phyloP scores from a whole-genome alignment of 306 rosid species.

The Rubus parviflorus region DNA sequence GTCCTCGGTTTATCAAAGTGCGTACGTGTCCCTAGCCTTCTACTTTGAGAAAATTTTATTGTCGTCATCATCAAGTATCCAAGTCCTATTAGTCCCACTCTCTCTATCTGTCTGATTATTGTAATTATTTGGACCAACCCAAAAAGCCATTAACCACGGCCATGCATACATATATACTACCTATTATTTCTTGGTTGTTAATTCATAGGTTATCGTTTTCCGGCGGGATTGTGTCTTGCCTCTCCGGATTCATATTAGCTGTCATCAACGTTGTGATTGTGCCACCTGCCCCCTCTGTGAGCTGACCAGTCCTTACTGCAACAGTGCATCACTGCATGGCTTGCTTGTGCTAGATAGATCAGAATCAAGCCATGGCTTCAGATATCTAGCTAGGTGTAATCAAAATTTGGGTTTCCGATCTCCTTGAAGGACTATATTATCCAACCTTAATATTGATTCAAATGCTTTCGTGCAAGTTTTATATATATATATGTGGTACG shows the following conservation, averaged over 20 bases:
- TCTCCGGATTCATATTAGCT: constrained; percentile 60
- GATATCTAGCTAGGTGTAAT: background rate
- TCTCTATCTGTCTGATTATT: background rate
- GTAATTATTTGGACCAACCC: background rate
- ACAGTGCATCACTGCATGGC: constrained; percentile 24
- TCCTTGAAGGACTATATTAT: no score
- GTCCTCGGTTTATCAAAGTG: constrained; percentile 47
- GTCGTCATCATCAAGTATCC: constrained; percentile 18
- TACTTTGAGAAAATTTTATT: constrained; percentile 9
- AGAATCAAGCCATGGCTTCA: background rate
- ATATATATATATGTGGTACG: no score
- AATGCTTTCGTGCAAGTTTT: background rate
- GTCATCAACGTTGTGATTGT: constrained; percentile 28
- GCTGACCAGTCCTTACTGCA: constrained; percentile 11
- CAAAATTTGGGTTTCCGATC: background rate
- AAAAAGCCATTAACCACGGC: background rate
- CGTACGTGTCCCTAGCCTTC: constrained; percentile 60
- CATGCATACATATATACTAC: background rate
- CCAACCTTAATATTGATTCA: background rate
- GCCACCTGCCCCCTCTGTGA: constrained; percentile 52
- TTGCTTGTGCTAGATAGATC: background rate
- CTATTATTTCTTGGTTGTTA: background rate
- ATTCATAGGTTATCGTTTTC: constrained; percentile 42
- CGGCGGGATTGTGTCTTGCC: constrained; percentile 40
- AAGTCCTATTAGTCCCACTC: constrained; percentile 10